Conservation (phyloP, 2,329 filamentous ascomycete species). For the Penicillium sp. region DNA sequence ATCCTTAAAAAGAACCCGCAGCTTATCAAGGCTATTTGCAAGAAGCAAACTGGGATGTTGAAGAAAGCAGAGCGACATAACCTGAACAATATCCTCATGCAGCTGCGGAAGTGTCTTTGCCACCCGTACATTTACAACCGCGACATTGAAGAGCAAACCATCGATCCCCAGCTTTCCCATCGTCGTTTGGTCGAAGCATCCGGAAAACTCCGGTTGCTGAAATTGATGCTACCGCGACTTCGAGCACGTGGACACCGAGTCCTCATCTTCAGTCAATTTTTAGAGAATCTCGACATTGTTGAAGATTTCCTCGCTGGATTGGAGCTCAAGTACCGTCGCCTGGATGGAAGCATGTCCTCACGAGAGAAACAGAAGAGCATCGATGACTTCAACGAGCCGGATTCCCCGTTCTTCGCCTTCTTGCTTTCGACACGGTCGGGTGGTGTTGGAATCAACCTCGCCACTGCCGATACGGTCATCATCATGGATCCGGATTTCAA, state of each 20-base stretch:
- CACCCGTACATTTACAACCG: conserved; percentile 94
- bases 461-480: conserved; percentile 95
- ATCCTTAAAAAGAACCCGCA: conserved; percentile 89
- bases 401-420: conserved; percentile 83
- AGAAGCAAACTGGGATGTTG: conserved; percentile 58
- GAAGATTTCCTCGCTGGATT: conserved; percentile 86
- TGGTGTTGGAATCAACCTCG: conserved; percentile 95
- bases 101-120: conserved; percentile 88
- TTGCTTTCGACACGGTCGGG: conserved; percentile 90
- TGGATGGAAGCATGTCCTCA: conserved; percentile 79
- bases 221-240: conserved; percentile 83
- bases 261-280: conserved; percentile 92
- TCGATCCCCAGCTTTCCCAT: conserved; percentile 61
- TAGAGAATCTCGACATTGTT: conserved; percentile 79
- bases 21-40: conserved; percentile 81
- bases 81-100: conserved; percentile 91
- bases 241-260: conserved; percentile 83
- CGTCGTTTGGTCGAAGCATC: conserved; percentile 88
- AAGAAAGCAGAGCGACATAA: conserved; percentile 71
- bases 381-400: conserved; percentile 84
- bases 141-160: conserved; percentile 78
- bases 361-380: conserved; percentile 92
- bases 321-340: conserved; percentile 68
- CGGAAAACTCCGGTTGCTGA: conserved; percentile 78
- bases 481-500: conserved; percentile 98